Percentiles rank a stretch among this genome's conserved stretches.
These are phyloP conservation scores for Emydomyces testavorans DNA, from an alignment of 2,329 filamentous ascomycete species.

Conservation along the genomic window DNA sequence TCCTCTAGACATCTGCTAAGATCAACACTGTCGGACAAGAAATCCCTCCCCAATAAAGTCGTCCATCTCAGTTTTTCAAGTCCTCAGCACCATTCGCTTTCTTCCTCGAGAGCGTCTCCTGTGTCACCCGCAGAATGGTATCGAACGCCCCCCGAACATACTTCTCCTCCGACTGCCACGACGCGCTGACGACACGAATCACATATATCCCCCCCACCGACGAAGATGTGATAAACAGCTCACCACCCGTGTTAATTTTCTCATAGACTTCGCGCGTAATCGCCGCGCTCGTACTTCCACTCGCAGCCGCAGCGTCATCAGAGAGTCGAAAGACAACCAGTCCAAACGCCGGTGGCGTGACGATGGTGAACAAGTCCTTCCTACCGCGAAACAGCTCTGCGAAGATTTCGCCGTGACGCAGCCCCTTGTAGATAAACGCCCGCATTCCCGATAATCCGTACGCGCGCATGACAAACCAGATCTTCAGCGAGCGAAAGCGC, in stretches of 20 bases:
- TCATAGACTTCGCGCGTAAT: conserved; percentile 68
- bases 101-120: conserved; percentile 36
- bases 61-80: background rate
- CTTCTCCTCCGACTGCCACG: conserved; percentile 56
- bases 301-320: conserved; percentile 24
- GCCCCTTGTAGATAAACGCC: conserved; percentile 57
- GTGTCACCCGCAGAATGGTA: conserved; percentile 53
- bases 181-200: conserved; percentile 70
- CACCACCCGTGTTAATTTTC: conserved; percentile 57
- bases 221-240: conserved; percentile 72
- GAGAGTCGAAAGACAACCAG: conserved; percentile 64
- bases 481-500: conserved; percentile 77
- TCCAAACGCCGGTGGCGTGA: conserved; percentile 64
- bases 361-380: conserved; percentile 60
- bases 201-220: conserved; percentile 62
- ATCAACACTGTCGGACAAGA: no score
- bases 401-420: conserved; percentile 61
- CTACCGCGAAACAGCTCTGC: conserved; percentile 47
- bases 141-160: conserved; percentile 65
- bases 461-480: conserved; percentile 84
- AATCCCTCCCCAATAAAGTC: background rate
- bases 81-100: conserved; percentile 1
- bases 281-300: conserved; percentile 26
- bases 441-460: conserved; percentile 70
- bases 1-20: no score